phyloP scores from a whole-genome alignment of 805 yeast species.

The Candida silvatica region DNA sequence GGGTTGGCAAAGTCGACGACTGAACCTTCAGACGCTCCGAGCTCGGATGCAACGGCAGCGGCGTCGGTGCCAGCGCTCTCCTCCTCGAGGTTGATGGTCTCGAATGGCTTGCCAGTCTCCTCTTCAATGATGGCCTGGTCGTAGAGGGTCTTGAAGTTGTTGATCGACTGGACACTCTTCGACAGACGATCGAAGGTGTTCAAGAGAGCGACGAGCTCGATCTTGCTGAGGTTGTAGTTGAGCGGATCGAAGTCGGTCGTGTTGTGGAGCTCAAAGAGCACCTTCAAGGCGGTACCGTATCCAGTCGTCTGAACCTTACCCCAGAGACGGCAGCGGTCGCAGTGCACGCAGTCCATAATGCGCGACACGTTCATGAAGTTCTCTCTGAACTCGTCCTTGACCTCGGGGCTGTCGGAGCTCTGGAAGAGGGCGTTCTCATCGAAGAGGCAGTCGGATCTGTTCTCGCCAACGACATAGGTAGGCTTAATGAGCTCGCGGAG shows the following conservation, averaged over 20 bases:
- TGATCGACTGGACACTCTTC: constrained; percentile 70
- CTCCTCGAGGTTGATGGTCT: constrained; percentile 13
- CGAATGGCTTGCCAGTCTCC: constrained; percentile 12
- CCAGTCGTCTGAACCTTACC: constrained; percentile 97
- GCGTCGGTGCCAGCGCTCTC: constrained; percentile 7
- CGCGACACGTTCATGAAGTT: constrained; percentile 86
- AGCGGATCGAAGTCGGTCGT: constrained; percentile 24
- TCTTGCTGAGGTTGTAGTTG: constrained; percentile 41
- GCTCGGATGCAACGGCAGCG: constrained; percentile 1
- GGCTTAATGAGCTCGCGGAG: constrained; percentile 26
- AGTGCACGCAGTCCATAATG: constrained; percentile 97
- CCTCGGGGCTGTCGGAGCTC: constrained; percentile 35
- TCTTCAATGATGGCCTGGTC: constrained; percentile 21
- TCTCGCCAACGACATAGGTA: constrained; percentile 16
- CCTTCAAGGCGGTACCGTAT: constrained; percentile 91
- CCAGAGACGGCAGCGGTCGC: constrained; percentile 97
- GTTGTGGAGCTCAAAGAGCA: constrained; percentile 65
- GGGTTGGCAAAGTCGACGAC: constrained; percentile 2
- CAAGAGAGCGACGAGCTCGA: constrained; percentile 82
- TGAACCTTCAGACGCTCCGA: background rate
- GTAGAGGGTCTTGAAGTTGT: constrained; percentile 57
- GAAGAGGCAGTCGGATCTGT: constrained; percentile 24
- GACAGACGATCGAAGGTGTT: constrained; percentile 92
- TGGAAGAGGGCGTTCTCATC: constrained; percentile 40
- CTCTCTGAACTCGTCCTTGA: constrained; percentile 79